These are phyloP conservation scores for Citeromyces hawaiiensis DNA, from an alignment of 1,139 yeast genomes.

Conservation along the genomic window DNA sequence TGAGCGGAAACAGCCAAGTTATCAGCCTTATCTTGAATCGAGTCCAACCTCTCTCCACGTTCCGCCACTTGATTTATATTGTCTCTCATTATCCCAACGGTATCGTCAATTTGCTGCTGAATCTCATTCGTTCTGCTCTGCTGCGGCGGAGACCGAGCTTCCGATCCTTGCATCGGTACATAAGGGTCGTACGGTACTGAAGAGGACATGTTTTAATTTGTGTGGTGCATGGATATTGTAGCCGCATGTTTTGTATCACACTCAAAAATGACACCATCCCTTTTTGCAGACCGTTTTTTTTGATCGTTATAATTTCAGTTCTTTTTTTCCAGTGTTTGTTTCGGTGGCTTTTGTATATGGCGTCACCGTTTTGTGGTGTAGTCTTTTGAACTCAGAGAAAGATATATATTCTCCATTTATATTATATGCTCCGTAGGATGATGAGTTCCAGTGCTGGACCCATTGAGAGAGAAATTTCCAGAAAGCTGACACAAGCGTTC, in stretches of 20 bases:
- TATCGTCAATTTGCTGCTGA: slow-evolving; percentile 75
- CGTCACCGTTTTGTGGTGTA: no score
- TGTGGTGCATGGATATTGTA: background rate
- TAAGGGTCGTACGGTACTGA: slow-evolving; percentile 88
- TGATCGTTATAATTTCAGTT: no score
- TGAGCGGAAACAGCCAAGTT: slow-evolving; percentile 89
- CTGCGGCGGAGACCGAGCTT: slow-evolving; percentile 8
- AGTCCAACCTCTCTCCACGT: slow-evolving; percentile 84
- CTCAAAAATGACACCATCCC: no score
- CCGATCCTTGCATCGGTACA: slow-evolving; percentile 45
- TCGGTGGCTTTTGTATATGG: no score
- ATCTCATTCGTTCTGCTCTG: slow-evolving; percentile 5
- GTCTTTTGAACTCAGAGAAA: no score
- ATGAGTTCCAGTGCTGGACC: slow-evolving; percentile 11
- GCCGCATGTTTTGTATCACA: no score
- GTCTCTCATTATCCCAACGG: slow-evolving; percentile 97
- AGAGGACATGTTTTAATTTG: slow-evolving; percentile 53
- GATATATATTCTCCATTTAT: no score
- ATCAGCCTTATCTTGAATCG: slow-evolving; percentile 89
- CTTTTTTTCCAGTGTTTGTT: no score
- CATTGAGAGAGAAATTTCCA: slow-evolving; percentile 32
- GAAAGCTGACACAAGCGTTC: slow-evolving; percentile 31
- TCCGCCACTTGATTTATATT: slow-evolving; percentile 94
- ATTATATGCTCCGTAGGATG: background rate
- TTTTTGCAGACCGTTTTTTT: no score